These are phyloP conservation scores for Zoysia matrella DNA, from an alignment of 202 grass and related monocot species.

Conservation along the genomic window DNA sequence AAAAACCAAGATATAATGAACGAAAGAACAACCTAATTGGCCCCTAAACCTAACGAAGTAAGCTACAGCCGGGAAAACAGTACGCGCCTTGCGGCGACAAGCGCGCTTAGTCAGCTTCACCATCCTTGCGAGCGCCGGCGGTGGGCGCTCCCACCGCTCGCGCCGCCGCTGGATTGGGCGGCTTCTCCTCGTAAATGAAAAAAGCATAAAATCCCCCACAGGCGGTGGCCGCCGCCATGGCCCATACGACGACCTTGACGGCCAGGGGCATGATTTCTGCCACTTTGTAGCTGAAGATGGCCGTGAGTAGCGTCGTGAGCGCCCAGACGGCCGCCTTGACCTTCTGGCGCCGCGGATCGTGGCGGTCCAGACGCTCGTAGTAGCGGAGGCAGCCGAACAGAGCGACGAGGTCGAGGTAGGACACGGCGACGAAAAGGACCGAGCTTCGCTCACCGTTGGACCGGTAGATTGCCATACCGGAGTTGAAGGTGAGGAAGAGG, in stretches of 20 bases:
- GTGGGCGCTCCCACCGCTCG: not conserved
- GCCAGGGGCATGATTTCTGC: conserved; percentile 9
- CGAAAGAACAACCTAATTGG: not conserved
- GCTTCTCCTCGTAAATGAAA: conserved; percentile 45
- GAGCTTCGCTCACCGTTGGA: conserved; percentile 8
- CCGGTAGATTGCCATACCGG: not conserved
- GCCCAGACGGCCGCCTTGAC: not conserved
- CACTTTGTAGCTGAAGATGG: not conserved
- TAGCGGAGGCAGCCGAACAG: not conserved
- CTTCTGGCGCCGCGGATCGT: no score
- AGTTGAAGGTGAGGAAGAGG: conserved; percentile 29
- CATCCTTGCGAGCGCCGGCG: conserved; percentile 1
- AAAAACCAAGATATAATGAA: not conserved
- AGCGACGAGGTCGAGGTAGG: not conserved
- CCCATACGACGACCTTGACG: not conserved
- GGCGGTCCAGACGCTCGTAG: not conserved
- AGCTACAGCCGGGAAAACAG: not conserved
- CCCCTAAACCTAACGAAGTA: conserved; percentile 18
- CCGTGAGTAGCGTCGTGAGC: conserved; percentile 13
- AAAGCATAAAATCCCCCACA: conserved; percentile 44
- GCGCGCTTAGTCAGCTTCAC: not conserved
- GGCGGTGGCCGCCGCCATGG: conserved; percentile 10
- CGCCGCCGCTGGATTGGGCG: not conserved
- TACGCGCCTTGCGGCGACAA: not conserved
- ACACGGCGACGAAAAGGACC: not conserved